Evolutionary conservation across 768 basidiomycete species (phyloP).

Genomic region (Cystobasidium tubakii): DNA sequence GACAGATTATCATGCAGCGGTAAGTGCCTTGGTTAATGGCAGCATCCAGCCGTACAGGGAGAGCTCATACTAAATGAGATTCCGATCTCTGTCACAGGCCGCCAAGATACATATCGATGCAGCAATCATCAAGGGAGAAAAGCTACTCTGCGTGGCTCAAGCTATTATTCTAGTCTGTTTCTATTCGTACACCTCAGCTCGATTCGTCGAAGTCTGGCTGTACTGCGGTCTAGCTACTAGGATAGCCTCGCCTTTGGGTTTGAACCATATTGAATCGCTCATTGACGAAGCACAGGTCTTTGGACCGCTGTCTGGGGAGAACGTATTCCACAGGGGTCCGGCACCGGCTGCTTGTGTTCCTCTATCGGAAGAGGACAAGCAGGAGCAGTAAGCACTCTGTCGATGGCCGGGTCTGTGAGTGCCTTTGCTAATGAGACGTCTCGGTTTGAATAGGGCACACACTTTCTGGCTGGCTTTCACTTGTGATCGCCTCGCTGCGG

Average conservation of each 20-base stretch:
- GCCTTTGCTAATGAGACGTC: conserved; percentile 18
- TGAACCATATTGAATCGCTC: conserved; percentile 41
- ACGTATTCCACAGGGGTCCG: neutral
- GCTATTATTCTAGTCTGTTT: conserved; percentile 37
- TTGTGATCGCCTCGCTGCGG: conserved; percentile 38
- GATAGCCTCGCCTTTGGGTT: conserved; percentile 40
- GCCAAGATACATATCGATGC: conserved; percentile 33
- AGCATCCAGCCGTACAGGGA: no score
- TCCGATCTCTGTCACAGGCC: neutral
- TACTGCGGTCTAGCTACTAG: conserved; percentile 38
- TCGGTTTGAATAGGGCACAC: conserved; percentile 33
- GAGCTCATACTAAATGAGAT: no score
- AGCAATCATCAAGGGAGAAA: conserved; percentile 35
- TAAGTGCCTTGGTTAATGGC: neutral
- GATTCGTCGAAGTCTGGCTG: conserved; percentile 44
- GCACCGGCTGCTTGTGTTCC: conserved; percentile 13
- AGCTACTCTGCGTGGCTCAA: conserved; percentile 41
- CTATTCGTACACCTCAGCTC: conserved; percentile 36
- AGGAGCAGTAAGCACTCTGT: conserved; percentile 15
- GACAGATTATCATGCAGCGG: conserved; percentile 39
- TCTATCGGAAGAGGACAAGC: conserved; percentile 30
- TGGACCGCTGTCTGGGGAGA: neutral
- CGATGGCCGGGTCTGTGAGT: neutral
- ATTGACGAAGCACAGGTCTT: conserved; percentile 9
- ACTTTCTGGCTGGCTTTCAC: conserved; percentile 40